Evolutionary conservation across 441 rosid species (phyloP).

Genomic region (Croton setiger): DNA sequence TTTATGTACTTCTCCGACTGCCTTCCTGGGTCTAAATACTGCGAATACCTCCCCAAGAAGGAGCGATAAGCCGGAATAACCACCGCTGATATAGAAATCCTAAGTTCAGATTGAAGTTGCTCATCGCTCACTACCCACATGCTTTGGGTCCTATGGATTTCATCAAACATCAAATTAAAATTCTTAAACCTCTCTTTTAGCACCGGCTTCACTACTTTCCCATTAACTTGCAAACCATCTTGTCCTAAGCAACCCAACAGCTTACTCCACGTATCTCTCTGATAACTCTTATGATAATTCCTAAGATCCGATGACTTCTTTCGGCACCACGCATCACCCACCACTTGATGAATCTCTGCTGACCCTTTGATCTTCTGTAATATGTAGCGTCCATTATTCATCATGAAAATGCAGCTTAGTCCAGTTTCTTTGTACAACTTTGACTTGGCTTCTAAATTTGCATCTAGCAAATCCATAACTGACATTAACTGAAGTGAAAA

Average conservation of each 20-base stretch:
- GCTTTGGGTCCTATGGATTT: constrained; percentile 86
- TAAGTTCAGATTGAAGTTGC: constrained; percentile 87
- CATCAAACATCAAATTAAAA: constrained; percentile 78
- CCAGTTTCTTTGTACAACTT: constrained; percentile 65
- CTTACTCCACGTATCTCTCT: constrained; percentile 83
- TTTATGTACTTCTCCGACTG: constrained; percentile 88
- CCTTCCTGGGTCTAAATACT: constrained; percentile 69
- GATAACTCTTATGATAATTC: constrained; percentile 68
- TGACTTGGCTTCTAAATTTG: constrained; percentile 56
- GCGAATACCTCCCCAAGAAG: constrained; percentile 72
- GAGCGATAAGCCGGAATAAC: constrained; percentile 87
- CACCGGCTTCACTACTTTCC: constrained; percentile 70
- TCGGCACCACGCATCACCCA: constrained; percentile 55
- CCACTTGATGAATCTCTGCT: constrained; percentile 46
- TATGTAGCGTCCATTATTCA: constrained; percentile 94
- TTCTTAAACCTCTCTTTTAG: constrained; percentile 85
- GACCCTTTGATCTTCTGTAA: constrained; percentile 79
- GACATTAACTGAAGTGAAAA: constrained; percentile 51
- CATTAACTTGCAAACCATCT: constrained; percentile 66
- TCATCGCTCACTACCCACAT: constrained; percentile 85
- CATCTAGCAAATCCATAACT: constrained; percentile 65
- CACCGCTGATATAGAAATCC: constrained; percentile 78
- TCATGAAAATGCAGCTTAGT: constrained; percentile 66
- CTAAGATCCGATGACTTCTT: constrained; percentile 48
- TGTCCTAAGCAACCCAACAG: constrained; percentile 58